Evolutionary conservation across 257 asterid genomes (phyloP), one percentile per base, ranked within the genome.

Genomic region (Marsdenia floribunda): DNA sequence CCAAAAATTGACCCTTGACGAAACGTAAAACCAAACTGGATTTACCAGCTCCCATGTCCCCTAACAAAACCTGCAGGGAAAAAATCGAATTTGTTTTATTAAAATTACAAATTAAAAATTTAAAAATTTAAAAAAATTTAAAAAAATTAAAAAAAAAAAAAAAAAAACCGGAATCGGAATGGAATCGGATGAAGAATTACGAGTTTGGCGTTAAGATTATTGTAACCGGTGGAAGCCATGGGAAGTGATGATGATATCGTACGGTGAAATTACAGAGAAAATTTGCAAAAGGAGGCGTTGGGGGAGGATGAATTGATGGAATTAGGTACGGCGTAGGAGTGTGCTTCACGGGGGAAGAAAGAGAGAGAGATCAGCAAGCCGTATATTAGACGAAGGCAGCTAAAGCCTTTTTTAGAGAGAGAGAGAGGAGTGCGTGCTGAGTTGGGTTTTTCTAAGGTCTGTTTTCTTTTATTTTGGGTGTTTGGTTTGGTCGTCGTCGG

Each of bases 1-100:
- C 97, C 22, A 91, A 92, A 70, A 93, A 91, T 73, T 93, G 98
- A 7, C 97, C 98, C 82, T 91, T 93, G 74, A 93, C 96, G 73
- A 93, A 93, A 5, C 98, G 98, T 57, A 93, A 77, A 16, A 93
- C 97, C 29, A 93, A 86, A 88, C 96, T 93, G 22, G 98, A 93
- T 93, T 93, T 91, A 52, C 98, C 98, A 71, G 97, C 85, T 74
- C 98, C 98, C 98, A 93, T 91, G 67, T 93, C 98, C 19, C 98
- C 98, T 21, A 93, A 87, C 72, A 93, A 86, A 21, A 93, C 98
- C 98, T 93, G 81, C 53, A 82, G 57, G 66, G 38, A 19, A 52
- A 55, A 82, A 61, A 14, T 65, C n/a, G 22, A 10, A 80, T 46
- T 70, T 29, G 33, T 29, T 29, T 29, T 29, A 29, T 29, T 29